Conservation (phyloP, 2,329 filamentous ascomycete genomes). For the Aspergillus melleus region DNA sequence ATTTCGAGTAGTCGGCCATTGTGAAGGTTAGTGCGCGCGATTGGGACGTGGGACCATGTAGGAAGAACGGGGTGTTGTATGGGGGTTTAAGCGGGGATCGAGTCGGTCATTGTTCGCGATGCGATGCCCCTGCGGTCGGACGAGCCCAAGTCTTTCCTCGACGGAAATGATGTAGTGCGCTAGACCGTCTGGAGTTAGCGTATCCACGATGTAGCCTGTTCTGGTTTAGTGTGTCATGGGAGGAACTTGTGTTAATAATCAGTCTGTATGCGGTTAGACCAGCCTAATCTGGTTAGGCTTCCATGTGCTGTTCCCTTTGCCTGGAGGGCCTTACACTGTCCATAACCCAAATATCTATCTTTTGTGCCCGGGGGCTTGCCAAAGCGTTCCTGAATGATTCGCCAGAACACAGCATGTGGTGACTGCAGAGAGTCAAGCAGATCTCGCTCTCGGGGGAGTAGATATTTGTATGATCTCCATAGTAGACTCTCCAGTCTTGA, state of each 20-base stretch:
- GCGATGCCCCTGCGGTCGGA: conserved; percentile 15
- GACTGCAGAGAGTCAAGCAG: too few relatives aligned
- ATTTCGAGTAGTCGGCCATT: conserved; percentile 57
- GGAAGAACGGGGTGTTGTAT: background rate
- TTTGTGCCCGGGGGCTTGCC: too few relatives aligned
- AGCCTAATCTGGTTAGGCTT: background rate
- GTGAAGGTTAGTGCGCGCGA: conserved; percentile 13
- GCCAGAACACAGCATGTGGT: too few relatives aligned
- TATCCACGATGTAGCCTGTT: background rate
- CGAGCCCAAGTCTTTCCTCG: conserved; percentile 1
- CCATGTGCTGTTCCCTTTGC: too few relatives aligned
- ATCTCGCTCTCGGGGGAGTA: too few relatives aligned
- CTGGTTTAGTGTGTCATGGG: background rate
- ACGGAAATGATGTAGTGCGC: conserved; percentile 17
- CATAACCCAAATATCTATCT: too few relatives aligned
- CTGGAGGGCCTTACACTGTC: too few relatives aligned
- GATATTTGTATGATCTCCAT: too few relatives aligned
- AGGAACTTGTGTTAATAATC: background rate
- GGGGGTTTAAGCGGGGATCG: conserved; percentile 5
- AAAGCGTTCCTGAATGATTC: too few relatives aligned
- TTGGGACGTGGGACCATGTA: conserved; percentile 6
- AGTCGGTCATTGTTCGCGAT: conserved; percentile 14
- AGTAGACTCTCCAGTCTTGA: too few relatives aligned
- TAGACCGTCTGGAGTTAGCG: conserved; percentile 10
- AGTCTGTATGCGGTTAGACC: background rate